Evolutionary conservation across 139 green algal genomes (phyloP).

Genomic region (Gonium pectorale): DNA sequence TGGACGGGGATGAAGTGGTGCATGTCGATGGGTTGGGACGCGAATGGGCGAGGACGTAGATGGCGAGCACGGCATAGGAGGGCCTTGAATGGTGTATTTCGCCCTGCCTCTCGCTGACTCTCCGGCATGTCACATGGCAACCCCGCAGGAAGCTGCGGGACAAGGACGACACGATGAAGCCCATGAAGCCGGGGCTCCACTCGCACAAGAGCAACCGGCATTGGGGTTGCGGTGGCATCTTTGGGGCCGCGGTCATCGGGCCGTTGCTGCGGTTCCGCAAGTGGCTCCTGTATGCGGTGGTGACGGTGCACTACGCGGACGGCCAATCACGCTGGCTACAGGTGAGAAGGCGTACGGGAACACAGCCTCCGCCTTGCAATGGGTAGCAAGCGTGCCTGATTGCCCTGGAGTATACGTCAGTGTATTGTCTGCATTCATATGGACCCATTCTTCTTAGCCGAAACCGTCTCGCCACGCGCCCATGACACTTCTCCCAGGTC

Average conservation of each 20-base stretch:
- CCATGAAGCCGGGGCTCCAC: conserved; percentile 28
- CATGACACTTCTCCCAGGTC: conserved; percentile 7
- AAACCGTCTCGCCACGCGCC: too few relatives aligned
- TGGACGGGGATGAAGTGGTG: too few relatives aligned
- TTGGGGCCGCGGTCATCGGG: not conserved
- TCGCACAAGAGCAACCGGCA: not conserved
- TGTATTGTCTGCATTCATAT: too few relatives aligned
- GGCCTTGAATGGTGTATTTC: not conserved
- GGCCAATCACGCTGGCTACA: conserved; percentile 34
- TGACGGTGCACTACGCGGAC: conserved; percentile 38
- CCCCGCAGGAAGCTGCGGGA: conserved; percentile 5
- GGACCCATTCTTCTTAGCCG: too few relatives aligned
- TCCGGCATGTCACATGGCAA: not conserved
- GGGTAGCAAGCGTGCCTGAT: too few relatives aligned
- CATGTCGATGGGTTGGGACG: too few relatives aligned
- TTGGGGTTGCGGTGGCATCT: not conserved
- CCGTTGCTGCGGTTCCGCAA: conserved; percentile 34
- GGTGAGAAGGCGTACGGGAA: not conserved
- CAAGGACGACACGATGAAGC: conserved; percentile 18
- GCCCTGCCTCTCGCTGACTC: not conserved
- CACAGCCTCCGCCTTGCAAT: too few relatives aligned
- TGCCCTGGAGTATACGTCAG: too few relatives aligned
- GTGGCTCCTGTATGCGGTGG: conserved; percentile 41
- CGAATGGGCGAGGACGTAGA: too few relatives aligned
- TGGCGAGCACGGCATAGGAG: too few relatives aligned